phyloP scores from a whole-genome alignment of 768 basidiomycete genomes.

The Paxillus rubicundulus region DNA sequence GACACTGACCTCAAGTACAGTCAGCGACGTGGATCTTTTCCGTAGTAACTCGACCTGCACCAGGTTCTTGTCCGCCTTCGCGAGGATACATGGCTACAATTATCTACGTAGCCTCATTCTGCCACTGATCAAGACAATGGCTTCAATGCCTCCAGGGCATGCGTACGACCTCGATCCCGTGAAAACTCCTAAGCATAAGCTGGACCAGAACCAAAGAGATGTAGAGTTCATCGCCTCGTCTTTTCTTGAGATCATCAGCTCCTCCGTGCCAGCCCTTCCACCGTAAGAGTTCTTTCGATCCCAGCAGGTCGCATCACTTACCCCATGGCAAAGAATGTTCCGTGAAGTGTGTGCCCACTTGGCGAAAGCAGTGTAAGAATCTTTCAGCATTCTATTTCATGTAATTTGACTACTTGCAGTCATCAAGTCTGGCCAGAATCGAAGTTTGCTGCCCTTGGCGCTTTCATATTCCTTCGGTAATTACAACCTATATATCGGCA shows the following conservation, averaged over 20 bases:
- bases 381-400: conserved; percentile 2
- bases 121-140: conserved; percentile 76
- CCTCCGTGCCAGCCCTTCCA: conserved; percentile 69
- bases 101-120: conserved; percentile 80
- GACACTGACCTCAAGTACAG: conserved; percentile 38
- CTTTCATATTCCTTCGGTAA: conserved; percentile 88
- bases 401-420: conserved; percentile 33
- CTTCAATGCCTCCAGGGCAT: conserved; percentile 65
- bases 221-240: conserved; percentile 71
- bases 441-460: conserved; percentile 79
- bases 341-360: conserved; percentile 87
- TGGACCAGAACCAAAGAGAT: conserved; percentile 64
- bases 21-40: conserved; percentile 78
- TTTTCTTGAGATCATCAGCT: conserved; percentile 71
- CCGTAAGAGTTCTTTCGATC: conserved; percentile 48
- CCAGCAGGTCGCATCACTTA: not conserved
- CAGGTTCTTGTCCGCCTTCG: conserved; percentile 83
- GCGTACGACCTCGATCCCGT: conserved; percentile 78
- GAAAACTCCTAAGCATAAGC: conserved; percentile 55
- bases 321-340: conserved; percentile 57
- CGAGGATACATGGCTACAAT: conserved; percentile 86
- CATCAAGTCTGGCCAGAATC: conserved; percentile 72
- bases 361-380: conserved; percentile 67
- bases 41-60: conserved; percentile 85
- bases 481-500: conserved; percentile 5